Base-by-base conservation (phyloP, 1,284 basidiomycete species). In the Amylostereum areolatum region DNA sequence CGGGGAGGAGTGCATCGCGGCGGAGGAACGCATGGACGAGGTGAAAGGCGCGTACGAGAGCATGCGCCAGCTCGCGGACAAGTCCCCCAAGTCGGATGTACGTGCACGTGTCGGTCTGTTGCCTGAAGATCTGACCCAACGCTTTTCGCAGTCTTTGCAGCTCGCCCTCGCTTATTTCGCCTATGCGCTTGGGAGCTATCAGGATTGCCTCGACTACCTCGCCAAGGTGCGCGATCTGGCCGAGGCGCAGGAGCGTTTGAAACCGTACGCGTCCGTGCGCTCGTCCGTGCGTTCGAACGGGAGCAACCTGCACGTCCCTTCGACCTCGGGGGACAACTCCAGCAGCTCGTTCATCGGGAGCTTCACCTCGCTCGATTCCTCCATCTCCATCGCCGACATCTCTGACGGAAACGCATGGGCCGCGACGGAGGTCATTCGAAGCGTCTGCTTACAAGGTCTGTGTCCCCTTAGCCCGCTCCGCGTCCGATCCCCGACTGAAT, bases 141-240 rank as follows among this genome's bases (percentile, higher is more conserved):
- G 34, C 34, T 35, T n/a, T n/a, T 24, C 41, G 10, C 54, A 86
- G 84, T 81, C 77, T 11, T 68, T 82, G 12, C 70, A 77, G 52
- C 73, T 89, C 48, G 74, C 78, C 0, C 67, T 87, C 37, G 89
- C 87, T 2, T 91, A 89, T 64, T 84, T 87, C 57, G 80, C 82
- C 2, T 90, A 89, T 63, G 85, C 89, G 0, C 66, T 92, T 3
- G 81, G 81, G 31, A 71, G 78, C 18, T 82, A 83, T 12, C 64
- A 72, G 2, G 77, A 81, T 48, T 90, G 87, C 49, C 67, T 93
- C 18, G 59, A 67, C 2, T 69, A 83, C 47, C 73, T 89, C 5
- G 65, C 70, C 27, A 67, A 72, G 52, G 75, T 89, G 10, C 75
- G 80, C 33, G 75, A 81, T 57, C 64, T 81, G 25, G 57, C 69